Conservation (phyloP, 305 asterid species). For the Fraxinus baroniana region DNA sequence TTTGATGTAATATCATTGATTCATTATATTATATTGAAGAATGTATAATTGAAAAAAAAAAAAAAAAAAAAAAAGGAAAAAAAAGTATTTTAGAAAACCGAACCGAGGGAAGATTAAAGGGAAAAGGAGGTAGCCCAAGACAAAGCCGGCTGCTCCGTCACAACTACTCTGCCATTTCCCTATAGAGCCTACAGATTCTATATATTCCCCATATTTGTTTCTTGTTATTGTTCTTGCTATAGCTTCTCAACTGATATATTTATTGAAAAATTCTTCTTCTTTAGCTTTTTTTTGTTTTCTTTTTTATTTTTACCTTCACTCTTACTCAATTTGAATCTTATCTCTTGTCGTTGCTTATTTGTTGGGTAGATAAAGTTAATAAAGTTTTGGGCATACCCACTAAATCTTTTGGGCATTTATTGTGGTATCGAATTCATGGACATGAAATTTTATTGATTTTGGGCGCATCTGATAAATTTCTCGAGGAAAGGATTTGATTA, state of each 20-base stretch:
- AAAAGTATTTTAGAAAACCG: too few species aligned
- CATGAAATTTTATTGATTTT: conserved; percentile 33
- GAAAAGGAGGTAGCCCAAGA: neutral
- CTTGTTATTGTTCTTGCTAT: conserved; percentile 14
- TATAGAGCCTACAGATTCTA: neutral
- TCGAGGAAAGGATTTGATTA: conserved; percentile 25
- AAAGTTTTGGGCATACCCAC: conserved; percentile 30
- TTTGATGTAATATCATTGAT: too few species aligned
- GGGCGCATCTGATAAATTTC: conserved; percentile 34
- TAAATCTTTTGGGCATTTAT: conserved; percentile 20
- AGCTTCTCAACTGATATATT: neutral
- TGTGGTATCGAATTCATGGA: conserved; percentile 32
- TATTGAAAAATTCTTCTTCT: conserved; percentile 18
- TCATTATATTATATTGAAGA: too few species aligned
- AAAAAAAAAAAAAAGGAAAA: too few species aligned
- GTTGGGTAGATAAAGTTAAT: conserved; percentile 13
- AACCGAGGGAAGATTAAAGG: neutral
- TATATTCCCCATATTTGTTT: conserved; percentile 6
- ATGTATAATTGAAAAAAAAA: neutral
- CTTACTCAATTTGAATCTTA: conserved; percentile 16
- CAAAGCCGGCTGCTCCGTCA: neutral
- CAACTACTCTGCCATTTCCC: neutral
- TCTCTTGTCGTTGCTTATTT: conserved; percentile 22
- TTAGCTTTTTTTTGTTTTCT: conserved; percentile 11
- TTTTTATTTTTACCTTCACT: conserved; percentile 1